Percentiles rank a stretch among this genome's conserved stretches.
These are phyloP conservation scores for Pichia sp. DNA, from an alignment of 1,139 yeast species.

Conservation along the genomic window DNA sequence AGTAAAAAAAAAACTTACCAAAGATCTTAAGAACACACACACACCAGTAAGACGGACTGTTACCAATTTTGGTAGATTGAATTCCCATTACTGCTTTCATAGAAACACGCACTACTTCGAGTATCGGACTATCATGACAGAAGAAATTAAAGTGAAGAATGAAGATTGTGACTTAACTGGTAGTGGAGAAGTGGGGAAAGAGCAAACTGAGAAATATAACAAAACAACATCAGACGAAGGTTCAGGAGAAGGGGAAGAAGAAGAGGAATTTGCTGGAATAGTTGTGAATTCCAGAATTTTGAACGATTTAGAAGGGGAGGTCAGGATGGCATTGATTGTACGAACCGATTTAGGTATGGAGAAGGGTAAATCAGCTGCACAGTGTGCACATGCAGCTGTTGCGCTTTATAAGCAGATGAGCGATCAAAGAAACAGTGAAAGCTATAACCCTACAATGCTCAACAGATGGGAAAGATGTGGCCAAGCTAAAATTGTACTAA, in stretches of 20 bases:
- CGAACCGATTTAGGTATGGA: slow-evolving; percentile 89
- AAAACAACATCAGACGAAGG: slow-evolving; percentile 5
- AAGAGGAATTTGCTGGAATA: slow-evolving; percentile 31
- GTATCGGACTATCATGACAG: no score
- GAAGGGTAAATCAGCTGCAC: slow-evolving; percentile 96
- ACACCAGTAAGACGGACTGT: no score
- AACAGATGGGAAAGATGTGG: slow-evolving; percentile 80
- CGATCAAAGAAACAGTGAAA: slow-evolving; percentile 28
- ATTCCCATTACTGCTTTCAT: no score
- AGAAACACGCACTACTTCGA: no score
- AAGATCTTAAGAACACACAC: no score
- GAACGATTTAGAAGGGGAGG: slow-evolving; percentile 67
- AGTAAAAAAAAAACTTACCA: no score
- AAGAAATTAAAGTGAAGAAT: no score
- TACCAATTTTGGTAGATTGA: no score
- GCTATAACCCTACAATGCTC: slow-evolving; percentile 51
- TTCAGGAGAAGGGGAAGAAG: slow-evolving; percentile 37
- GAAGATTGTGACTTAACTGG: no score
- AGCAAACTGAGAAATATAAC: neutral
- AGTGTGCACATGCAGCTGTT: slow-evolving; percentile 95
- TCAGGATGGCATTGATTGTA: slow-evolving; percentile 80
- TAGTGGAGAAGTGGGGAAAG: neutral
- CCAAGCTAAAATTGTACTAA: slow-evolving; percentile 91
- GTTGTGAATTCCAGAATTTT: slow-evolving; percentile 46
- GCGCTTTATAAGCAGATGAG: slow-evolving; percentile 74